Evolutionary conservation across 1,284 basidiomycete genomes (phyloP).

Genomic region (Tylopilus microsporus): DNA sequence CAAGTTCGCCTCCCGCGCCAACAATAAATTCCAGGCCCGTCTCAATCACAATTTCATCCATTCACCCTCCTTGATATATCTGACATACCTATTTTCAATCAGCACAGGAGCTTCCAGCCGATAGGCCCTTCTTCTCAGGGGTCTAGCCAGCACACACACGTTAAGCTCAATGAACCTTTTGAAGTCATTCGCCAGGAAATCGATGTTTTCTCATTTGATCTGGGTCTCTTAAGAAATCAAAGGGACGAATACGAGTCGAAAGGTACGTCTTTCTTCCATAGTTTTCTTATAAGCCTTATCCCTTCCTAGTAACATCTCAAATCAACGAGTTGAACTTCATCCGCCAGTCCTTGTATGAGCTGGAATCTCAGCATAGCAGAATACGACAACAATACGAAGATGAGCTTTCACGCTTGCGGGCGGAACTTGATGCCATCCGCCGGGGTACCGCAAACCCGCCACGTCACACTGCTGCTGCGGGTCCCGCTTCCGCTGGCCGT

Average conservation of each 20-base stretch:
- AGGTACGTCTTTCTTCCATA: conserved; percentile 41
- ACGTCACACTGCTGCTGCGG: conserved; percentile 30
- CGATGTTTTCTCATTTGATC: conserved; percentile 71
- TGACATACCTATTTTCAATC: conserved; percentile 19
- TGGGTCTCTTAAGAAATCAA: conserved; percentile 66
- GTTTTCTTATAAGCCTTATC: conserved; percentile 9
- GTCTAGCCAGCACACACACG: conserved; percentile 36
- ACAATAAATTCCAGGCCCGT: conserved; percentile 27
- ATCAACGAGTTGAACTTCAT: conserved; percentile 71
- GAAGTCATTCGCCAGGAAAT: conserved; percentile 85
- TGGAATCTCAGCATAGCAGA: conserved; percentile 70
- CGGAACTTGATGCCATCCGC: conserved; percentile 54
- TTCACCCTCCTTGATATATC: background rate
- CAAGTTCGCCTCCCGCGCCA: background rate
- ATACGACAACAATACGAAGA: conserved; percentile 72
- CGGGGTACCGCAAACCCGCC: conserved; percentile 32
- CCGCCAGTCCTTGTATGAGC: conserved; percentile 71
- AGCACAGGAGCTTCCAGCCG: conserved; percentile 68
- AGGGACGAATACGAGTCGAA: conserved; percentile 88
- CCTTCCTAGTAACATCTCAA: conserved; percentile 55
- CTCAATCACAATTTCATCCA: conserved; percentile 2
- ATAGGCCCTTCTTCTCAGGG: conserved; percentile 46
- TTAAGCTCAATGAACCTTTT: conserved; percentile 72
- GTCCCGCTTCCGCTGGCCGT: conserved; percentile 32
- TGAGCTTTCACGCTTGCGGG: conserved; percentile 62